A percentile compares a stretch with the other conserved stretches of the same genome.
phyloP scores from a whole-genome alignment of 164 flowering plant genomes.

The Cinnamomum micranthum region DNA sequence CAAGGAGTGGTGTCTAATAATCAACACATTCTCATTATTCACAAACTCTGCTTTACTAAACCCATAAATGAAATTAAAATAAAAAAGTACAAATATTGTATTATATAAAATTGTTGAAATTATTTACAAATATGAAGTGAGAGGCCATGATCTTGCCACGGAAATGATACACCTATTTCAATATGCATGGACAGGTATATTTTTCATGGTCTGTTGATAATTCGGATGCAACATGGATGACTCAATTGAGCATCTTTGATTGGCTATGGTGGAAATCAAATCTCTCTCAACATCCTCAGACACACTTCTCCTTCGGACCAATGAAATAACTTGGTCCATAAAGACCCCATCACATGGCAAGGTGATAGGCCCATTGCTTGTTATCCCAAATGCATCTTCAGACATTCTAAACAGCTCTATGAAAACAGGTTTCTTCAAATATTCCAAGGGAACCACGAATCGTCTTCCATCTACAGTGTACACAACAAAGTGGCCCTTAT shows the following conservation, averaged over 20 bases:
- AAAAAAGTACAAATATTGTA: too few species aligned
- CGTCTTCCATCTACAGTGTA: constrained; percentile 22
- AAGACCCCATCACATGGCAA: constrained; percentile 22
- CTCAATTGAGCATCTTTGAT: not conserved
- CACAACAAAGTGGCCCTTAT: constrained; percentile 23
- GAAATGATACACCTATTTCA: too few species aligned
- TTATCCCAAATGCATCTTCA: constrained; percentile 25
- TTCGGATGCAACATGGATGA: not conserved
- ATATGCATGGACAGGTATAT: not conserved
- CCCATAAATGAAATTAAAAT: too few species aligned
- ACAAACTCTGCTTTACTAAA: too few species aligned
- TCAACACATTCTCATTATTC: too few species aligned
- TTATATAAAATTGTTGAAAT: too few species aligned
- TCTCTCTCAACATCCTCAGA: constrained; percentile 15
- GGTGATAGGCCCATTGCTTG: constrained; percentile 17
- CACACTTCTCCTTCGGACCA: not conserved
- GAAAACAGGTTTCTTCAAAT: constrained; percentile 14
- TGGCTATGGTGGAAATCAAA: constrained; percentile 9
- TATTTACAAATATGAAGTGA: too few species aligned
- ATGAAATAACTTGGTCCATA: constrained; percentile 16
- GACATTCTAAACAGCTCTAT: constrained; percentile 18
- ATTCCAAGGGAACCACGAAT: constrained; percentile 22
- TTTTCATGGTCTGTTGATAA: not conserved
- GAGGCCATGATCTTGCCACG: too few species aligned
- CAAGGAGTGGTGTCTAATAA: too few species aligned